Conservation (phyloP, 2,329 filamentous ascomycete genomes). For the Fusarium liriodendri region DNA sequence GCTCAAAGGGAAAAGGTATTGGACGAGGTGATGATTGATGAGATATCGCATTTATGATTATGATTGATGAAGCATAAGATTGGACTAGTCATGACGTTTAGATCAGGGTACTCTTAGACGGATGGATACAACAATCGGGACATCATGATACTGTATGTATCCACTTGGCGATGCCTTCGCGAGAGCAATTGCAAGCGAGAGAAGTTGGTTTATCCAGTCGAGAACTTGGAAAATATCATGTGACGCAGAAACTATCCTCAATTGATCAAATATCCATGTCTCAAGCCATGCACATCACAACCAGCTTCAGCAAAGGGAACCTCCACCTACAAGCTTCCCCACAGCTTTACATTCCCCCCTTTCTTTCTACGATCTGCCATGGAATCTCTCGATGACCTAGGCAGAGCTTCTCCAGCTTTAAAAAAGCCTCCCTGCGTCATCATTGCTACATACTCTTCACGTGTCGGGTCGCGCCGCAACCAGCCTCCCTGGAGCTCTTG, state of each 20-base stretch:
- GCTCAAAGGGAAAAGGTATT: not conserved
- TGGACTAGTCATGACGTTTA: not conserved
- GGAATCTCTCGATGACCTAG: slow-evolving; percentile 31
- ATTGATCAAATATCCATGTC: not conserved
- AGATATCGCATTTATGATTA: slow-evolving; percentile 22
- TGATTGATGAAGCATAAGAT: slow-evolving; percentile 11
- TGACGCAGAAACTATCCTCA: not conserved
- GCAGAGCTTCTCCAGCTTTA: slow-evolving; percentile 15
- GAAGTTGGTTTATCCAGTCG: not conserved
- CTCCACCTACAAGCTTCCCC: slow-evolving; percentile 13
- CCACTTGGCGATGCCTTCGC: not conserved
- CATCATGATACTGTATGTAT: not conserved
- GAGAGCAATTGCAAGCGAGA: not conserved
- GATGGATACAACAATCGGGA: not conserved
- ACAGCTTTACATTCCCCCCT: not conserved
- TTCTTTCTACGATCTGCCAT: slow-evolving; percentile 22
- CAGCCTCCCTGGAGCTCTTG: slow-evolving; percentile 18
- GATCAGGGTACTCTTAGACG: not conserved
- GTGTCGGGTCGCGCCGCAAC: slow-evolving; percentile 31
- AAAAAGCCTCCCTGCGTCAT: slow-evolving; percentile 41
- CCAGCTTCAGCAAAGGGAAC: not conserved
- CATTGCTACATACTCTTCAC: slow-evolving; percentile 38
- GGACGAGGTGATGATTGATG: slow-evolving; percentile 32
- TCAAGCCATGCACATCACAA: not conserved
- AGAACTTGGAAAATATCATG: not conserved